These are phyloP conservation scores for Scytalidium lignicola DNA, from an alignment of 2,329 filamentous ascomycete genomes.

Conservation along the genomic window DNA sequence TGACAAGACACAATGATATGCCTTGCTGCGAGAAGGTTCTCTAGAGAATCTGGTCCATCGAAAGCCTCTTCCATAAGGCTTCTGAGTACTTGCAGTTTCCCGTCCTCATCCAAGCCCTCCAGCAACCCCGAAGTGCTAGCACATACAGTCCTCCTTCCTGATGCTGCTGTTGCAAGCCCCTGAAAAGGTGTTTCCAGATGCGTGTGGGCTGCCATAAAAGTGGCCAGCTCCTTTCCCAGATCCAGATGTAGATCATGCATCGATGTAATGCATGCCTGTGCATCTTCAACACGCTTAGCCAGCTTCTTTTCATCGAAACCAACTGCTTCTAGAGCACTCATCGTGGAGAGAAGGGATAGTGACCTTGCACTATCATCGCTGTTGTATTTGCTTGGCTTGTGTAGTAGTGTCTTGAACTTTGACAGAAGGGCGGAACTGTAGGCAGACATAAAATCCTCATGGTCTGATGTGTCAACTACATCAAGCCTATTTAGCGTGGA, in stretches of 20 bases:
- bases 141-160: slow-evolving; percentile 16
- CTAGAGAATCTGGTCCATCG: slow-evolving; percentile 9
- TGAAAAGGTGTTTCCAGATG: neutral
- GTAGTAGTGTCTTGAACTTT: slow-evolving; percentile 13
- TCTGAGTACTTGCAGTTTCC: slow-evolving; percentile 19
- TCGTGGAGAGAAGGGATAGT: slow-evolving; percentile 14
- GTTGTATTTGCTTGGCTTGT: slow-evolving; percentile 7
- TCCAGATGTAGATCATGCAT: slow-evolving; percentile 7
- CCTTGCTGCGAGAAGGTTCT: slow-evolving; percentile 20
- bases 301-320: slow-evolving; percentile 12
- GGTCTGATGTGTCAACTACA: slow-evolving; percentile 15
- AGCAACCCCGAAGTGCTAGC: slow-evolving; percentile 10
- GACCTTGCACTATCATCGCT: slow-evolving; percentile 6
- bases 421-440: slow-evolving; percentile 17
- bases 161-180: slow-evolving; percentile 5
- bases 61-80: slow-evolving; percentile 12
- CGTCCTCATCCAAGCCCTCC: slow-evolving; percentile 10
- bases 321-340: slow-evolving; percentile 19
- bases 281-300: slow-evolving; percentile 8
- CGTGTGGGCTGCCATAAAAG: slow-evolving; percentile 16
- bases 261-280: slow-evolving; percentile 6
- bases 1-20: slow-evolving; percentile 21
- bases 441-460: slow-evolving; percentile 7
- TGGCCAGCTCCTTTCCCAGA: slow-evolving; percentile 13
- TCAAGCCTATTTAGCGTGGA: slow-evolving; percentile 12